Conservation (phyloP, 306 rosid species). For the Rosa lucieae region DNA sequence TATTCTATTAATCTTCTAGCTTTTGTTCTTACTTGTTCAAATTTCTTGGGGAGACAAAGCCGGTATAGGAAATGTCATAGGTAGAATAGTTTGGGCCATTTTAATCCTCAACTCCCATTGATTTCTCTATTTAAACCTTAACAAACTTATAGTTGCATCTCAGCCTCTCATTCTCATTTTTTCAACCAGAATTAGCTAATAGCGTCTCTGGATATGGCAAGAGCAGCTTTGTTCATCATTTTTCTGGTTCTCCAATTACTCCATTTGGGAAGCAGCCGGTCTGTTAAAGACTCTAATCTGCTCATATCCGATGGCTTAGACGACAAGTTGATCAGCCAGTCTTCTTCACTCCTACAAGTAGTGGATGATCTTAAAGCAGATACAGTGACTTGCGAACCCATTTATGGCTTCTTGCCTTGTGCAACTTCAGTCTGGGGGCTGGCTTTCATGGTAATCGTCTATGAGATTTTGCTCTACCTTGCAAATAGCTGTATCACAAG, state of each 20-base stretch:
- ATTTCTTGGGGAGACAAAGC: background rate
- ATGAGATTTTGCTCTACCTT: slow-evolving; percentile 32
- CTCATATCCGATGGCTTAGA: slow-evolving; percentile 12
- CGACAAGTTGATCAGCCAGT: background rate
- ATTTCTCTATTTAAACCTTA: slow-evolving; percentile 2
- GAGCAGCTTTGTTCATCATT: background rate
- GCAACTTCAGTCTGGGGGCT: slow-evolving; percentile 31
- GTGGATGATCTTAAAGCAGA: slow-evolving; percentile 10
- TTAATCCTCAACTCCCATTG: background rate
- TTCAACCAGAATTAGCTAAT: background rate
- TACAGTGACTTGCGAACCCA: slow-evolving; percentile 42
- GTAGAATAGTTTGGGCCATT: background rate
- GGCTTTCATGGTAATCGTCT: slow-evolving; percentile 34
- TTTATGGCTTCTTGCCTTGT: slow-evolving; percentile 42
- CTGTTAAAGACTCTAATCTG: background rate
- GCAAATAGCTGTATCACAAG: slow-evolving; percentile 25
- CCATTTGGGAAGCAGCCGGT: slow-evolving; percentile 22
- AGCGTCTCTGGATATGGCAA: slow-evolving; percentile 4
- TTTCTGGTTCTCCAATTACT: slow-evolving; percentile 9
- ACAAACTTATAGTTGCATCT: too few relatives aligned
- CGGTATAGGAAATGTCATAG: background rate
- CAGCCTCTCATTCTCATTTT: background rate
- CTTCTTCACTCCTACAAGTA: background rate
- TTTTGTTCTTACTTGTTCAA: slow-evolving; percentile 5
- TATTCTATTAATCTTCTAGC: background rate